Evolutionary conservation across 2,329 filamentous ascomycete genomes (phyloP), one percentile per base, ranked within the genome.

Genomic region (Monosporascus sp.): DNA sequence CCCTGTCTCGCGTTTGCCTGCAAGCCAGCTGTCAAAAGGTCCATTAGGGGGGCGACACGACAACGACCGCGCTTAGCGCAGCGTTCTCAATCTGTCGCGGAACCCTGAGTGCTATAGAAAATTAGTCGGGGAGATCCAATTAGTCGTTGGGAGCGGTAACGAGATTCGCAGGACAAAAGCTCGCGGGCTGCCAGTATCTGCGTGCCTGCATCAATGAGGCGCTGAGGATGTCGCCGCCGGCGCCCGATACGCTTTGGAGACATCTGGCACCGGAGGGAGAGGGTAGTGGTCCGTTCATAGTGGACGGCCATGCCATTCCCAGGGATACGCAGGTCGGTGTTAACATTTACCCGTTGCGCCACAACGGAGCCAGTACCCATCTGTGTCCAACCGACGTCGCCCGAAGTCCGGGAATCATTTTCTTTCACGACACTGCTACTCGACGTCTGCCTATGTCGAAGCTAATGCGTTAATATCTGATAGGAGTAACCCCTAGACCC

Each of bases 1-100:
- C 7, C 27, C 11, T 31, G 4, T 27, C 27, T 19, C 14, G 22
- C 1, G 19, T 27, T 24, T 8, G 22, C 9, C 5, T 3, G 6
- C 31, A 37, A 48, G 22, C 43, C 8, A 22, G 27, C 19, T 16
- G 37, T 38, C n/a, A 27, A 41, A 14, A 22, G 16, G 7, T 3
- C 41, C 51, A n/a, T n/a, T n/a, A n/a, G n/a, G 77, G 54, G 65
- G 78, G 27, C 71, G 74, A 67, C 45, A 65, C 62, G 3, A 60
- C 58, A 2, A 48, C 60, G 2, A 55, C 59, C 0, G 52, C 58
- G 1, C 47, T 66, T 3, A 50, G 53, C 16, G 61, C 60, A 3
- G 50, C 48, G 3, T 52, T 66, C 20, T 66, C 57, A 65, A 64
- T 49, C 51, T 67, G 2, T 58, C 60, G 7, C 58, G 58, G 3